Evolutionary conservation across 805 yeast species (phyloP).

Genomic region (Barnettozyma vustinii): DNA sequence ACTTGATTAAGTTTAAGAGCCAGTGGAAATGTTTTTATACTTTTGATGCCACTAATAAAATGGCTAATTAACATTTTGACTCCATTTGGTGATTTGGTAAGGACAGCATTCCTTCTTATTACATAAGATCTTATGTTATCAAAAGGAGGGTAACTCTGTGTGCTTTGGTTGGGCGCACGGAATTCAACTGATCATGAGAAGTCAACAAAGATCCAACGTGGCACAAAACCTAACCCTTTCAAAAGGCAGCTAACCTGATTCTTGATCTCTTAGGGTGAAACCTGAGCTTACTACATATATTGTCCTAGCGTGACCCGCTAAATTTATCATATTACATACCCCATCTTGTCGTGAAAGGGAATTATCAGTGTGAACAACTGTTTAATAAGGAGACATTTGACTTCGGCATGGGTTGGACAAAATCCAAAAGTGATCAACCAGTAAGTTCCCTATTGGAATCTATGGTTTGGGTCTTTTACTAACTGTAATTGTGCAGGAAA

Average conservation of each 20-base stretch:
- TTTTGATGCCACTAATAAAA: not conserved
- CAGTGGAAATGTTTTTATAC: not conserved
- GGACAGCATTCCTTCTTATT: not conserved
- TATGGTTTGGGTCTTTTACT: not conserved
- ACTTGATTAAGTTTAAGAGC: not conserved
- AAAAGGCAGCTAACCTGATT: not conserved
- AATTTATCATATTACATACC: not conserved
- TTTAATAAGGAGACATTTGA: no score
- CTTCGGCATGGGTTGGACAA: conserved; percentile 16
- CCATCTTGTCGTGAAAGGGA: not conserved
- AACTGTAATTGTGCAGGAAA: conserved; percentile 27
- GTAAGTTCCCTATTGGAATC: conserved; percentile 9
- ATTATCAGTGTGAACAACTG: not conserved
- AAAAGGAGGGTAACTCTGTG: no score
- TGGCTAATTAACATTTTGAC: not conserved
- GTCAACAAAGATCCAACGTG: not conserved
- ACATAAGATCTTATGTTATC: not conserved
- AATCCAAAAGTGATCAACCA: conserved; percentile 16
- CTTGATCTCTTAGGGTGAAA: not conserved
- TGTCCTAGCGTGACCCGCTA: no score
- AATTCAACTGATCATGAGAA: no score
- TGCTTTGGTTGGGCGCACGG: no score
- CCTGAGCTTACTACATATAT: not conserved
- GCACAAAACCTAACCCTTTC: not conserved
- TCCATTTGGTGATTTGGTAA: not conserved